Evolutionary conservation across 108 stramenopile species (phyloP).

Genomic region (Cyclotella sp.): DNA sequence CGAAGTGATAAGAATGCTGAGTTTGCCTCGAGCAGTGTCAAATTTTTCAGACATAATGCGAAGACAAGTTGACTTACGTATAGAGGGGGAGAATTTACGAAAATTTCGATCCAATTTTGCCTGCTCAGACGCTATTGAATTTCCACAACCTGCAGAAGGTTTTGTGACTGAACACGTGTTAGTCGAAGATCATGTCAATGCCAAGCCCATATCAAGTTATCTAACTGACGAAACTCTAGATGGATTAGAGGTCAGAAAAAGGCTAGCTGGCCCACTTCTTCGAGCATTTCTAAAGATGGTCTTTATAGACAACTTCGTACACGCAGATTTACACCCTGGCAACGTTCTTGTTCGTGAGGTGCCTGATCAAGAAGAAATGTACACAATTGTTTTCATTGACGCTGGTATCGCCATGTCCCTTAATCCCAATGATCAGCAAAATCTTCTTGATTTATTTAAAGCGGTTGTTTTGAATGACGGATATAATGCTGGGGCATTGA

Average conservation of each 20-base stretch:
- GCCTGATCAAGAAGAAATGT: constrained; percentile 27
- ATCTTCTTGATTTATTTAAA: constrained; percentile 84
- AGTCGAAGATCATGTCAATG: constrained; percentile 80
- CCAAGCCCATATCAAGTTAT: constrained; percentile 70
- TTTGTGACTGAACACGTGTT: constrained; percentile 67
- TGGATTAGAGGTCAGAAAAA: constrained; percentile 61
- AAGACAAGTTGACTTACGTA: constrained; percentile 80
- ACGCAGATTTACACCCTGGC: constrained; percentile 86
- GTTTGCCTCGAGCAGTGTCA: constrained; percentile 72
- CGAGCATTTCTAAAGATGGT: constrained; percentile 93
- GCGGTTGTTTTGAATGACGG: constrained; percentile 89
- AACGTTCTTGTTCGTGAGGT: constrained; percentile 56
- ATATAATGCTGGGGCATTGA: constrained; percentile 78
- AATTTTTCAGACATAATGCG: constrained; percentile 76
- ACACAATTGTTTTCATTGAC: constrained; percentile 86
- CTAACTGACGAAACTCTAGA: constrained; percentile 64
- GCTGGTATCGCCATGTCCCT: constrained; percentile 86
- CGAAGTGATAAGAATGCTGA: constrained; percentile 67
- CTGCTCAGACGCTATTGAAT: constrained; percentile 55
- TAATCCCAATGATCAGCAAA: constrained; percentile 67
- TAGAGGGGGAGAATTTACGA: constrained; percentile 72
- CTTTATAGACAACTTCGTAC: constrained; percentile 74
- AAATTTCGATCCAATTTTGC: constrained; percentile 80
- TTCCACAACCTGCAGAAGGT: constrained; percentile 70
- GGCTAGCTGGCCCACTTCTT: constrained; percentile 77